A percentile compares a stretch with the other conserved stretches of the same genome.
phyloP scores from a whole-genome alignment of 2,329 filamentous ascomycete species.

The Aspergillus vadensis region DNA sequence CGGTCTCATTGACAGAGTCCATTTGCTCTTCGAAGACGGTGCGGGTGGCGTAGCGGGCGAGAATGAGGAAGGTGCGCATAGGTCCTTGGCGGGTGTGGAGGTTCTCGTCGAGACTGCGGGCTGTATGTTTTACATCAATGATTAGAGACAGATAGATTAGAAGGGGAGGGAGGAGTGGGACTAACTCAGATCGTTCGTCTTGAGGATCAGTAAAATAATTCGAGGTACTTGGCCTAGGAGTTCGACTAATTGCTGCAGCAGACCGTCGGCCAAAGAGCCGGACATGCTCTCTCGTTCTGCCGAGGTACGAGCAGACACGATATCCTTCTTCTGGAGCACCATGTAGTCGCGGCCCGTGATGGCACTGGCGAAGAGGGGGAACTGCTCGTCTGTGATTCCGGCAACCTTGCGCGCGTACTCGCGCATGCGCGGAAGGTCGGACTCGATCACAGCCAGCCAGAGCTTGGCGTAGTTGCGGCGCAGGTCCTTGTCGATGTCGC shows the following conservation, averaged over 20 bases:
- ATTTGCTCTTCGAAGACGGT: slow-evolving; percentile 64
- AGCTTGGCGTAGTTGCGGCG: slow-evolving; percentile 91
- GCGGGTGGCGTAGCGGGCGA: slow-evolving; percentile 64
- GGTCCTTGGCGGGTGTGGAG: slow-evolving; percentile 59
- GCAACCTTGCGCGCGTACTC: slow-evolving; percentile 87
- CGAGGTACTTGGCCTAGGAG: slow-evolving; percentile 85
- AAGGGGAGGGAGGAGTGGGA: slow-evolving; percentile 9
- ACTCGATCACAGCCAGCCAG: slow-evolving; percentile 93
- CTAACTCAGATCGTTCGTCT: slow-evolving; percentile 90
- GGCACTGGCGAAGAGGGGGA: slow-evolving; percentile 91
- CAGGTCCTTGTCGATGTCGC: slow-evolving; percentile 78
- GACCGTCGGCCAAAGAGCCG: slow-evolving; percentile 78
- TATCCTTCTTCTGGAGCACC: slow-evolving; percentile 65
- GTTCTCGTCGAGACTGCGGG: slow-evolving; percentile 88
- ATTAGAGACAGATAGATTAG: slow-evolving; percentile 8
- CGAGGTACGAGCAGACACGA: slow-evolving; percentile 60
- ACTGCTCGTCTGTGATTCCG: slow-evolving; percentile 83
- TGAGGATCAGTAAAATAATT: slow-evolving; percentile 91
- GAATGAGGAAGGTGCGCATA: slow-evolving; percentile 64
- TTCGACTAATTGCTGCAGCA: slow-evolving; percentile 84
- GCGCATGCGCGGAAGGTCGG: slow-evolving; percentile 82
- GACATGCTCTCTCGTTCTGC: slow-evolving; percentile 87
- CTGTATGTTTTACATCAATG: slow-evolving; percentile 31
- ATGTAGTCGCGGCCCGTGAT: slow-evolving; percentile 93
- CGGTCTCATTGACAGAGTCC: slow-evolving; percentile 51